Evolutionary conservation across 2,329 filamentous ascomycete genomes (phyloP), one percentile per base, ranked within the genome.

Genomic region (Fusarium gaditjirri): DNA sequence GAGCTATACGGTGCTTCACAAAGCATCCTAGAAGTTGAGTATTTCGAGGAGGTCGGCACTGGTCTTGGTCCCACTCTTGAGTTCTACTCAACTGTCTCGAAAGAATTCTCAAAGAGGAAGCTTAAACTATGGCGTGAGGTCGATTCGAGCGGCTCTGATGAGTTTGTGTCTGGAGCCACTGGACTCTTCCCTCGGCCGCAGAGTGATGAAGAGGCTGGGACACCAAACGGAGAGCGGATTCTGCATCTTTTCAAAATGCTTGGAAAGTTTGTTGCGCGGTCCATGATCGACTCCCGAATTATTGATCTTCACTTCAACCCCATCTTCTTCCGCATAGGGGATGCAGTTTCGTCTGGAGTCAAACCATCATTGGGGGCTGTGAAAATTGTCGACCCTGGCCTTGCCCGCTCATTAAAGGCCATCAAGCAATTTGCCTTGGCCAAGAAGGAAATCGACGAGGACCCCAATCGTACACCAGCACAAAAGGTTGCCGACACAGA

Each of bases 261-360:
- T 27, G 96, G 96, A 75, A 98, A 98, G 79, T 99, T 99, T 80
- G 95, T 98, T 52, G 96, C 97, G 35, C 91, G 96, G 55, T 98
- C 96, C 1, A 98, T 99, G 96, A 92, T 99, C 58, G 96, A 99
- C 80, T 98, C 95, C 2, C 90, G 96, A 59, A 98, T 99, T 79
- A 98, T 99, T 75, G 96, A 99, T 77, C 91, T 99, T 73, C 96
- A 95, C 61, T 96, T 99, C 83, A 99, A 98, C 79, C 93, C 96
- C 4, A 97, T 94, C 10, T 98, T 99, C 85, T 99, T 99, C 90
- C 93, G 95, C 64, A 93, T 98, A 72, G 94, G 93, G 21, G 93
- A 97, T 75, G 87, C 90, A 5, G 81, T 83, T 3, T 83, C 89
- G 3, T 81, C 83, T 8, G 86, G 86, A 0, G 91, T 97, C 8